phyloP scores from a whole-genome alignment of 2,329 filamentous ascomycete species.

The Alternaria gansuensis region DNA sequence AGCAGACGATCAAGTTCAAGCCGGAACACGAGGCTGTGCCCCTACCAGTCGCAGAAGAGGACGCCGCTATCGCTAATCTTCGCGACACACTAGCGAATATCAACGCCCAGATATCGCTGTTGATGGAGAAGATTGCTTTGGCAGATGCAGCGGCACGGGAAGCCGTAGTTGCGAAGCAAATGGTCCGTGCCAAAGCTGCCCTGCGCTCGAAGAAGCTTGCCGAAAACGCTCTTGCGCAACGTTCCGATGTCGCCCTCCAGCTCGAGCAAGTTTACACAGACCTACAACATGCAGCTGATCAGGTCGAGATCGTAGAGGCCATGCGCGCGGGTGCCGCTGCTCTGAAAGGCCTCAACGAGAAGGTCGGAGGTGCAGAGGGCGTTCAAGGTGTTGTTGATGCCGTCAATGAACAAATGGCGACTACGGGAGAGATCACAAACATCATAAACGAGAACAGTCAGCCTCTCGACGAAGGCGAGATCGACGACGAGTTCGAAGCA shows the following conservation, averaged over 20 bases:
- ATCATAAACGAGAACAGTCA: slow-evolving; percentile 71
- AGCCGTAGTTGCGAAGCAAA: slow-evolving; percentile 77
- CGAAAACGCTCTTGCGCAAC: slow-evolving; percentile 75
- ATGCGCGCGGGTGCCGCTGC: slow-evolving; percentile 82
- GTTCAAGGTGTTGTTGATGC: slow-evolving; percentile 80
- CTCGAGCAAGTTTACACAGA: slow-evolving; percentile 84
- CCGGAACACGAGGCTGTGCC: slow-evolving; percentile 49
- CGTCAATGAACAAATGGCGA: slow-evolving; percentile 79
- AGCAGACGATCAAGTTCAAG: slow-evolving; percentile 80
- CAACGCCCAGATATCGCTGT: slow-evolving; percentile 69
- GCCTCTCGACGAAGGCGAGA: slow-evolving; percentile 76
- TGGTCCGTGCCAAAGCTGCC: slow-evolving; percentile 76
- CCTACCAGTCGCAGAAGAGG: slow-evolving; percentile 75
- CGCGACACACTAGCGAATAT: slow-evolving; percentile 76
- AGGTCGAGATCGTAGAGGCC: slow-evolving; percentile 81
- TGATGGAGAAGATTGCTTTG: slow-evolving; percentile 64
- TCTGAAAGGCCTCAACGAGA: slow-evolving; percentile 75
- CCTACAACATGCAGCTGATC: slow-evolving; percentile 85
- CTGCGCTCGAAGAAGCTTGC: slow-evolving; percentile 84
- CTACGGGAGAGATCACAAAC: slow-evolving; percentile 76
- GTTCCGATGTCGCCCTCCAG: slow-evolving; percentile 77
- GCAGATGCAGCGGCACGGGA: slow-evolving; percentile 68
- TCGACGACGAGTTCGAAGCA: slow-evolving; percentile 85
- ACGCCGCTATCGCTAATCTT: slow-evolving; percentile 82
- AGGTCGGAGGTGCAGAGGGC: slow-evolving; percentile 77